A percentile compares a stretch with the other conserved stretches of the same genome.
Conservation (phyloP, 2,329 filamentous ascomycete genomes). For the Penicillium sp. region DNA sequence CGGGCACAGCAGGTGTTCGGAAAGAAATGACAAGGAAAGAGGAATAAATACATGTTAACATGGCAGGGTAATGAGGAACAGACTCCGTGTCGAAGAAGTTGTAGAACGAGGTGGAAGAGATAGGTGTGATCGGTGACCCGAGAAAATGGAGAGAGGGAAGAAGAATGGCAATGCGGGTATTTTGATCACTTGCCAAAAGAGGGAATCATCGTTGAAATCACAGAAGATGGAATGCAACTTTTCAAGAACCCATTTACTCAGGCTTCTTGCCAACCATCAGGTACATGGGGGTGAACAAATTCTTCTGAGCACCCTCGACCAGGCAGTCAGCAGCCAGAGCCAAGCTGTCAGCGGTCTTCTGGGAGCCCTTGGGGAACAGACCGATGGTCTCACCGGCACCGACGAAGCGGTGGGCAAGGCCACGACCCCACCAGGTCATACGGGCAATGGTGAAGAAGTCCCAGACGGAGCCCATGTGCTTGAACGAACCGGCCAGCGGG, state of each 20-base stretch:
- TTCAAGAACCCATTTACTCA: slow-evolving; percentile 34
- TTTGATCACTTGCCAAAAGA: slow-evolving; percentile 1
- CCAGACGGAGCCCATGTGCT: slow-evolving; percentile 76
- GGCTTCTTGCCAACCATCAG: slow-evolving; percentile 94
- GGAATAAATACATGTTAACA: slow-evolving; percentile 16
- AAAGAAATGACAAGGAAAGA: slow-evolving; percentile 16
- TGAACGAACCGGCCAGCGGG: slow-evolving; percentile 82
- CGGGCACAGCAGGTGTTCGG: slow-evolving; percentile 11
- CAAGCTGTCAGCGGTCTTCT: slow-evolving; percentile 92
- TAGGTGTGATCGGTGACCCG: not conserved
- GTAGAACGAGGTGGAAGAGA: slow-evolving; percentile 9
- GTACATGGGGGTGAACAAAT: slow-evolving; percentile 99
- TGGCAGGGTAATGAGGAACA: slow-evolving; percentile 1
- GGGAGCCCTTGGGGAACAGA: slow-evolving; percentile 78
- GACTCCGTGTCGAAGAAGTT: slow-evolving; percentile 18
- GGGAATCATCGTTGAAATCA: slow-evolving; percentile 4
- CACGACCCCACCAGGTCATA: slow-evolving; percentile 84
- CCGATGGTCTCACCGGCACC: slow-evolving; percentile 74
- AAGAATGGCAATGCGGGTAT: not conserved
- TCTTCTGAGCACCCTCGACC: slow-evolving; percentile 81
- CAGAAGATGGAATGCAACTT: slow-evolving; percentile 8
- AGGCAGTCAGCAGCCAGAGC: slow-evolving; percentile 80
- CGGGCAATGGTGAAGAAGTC: slow-evolving; percentile 83
- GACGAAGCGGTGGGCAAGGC: slow-evolving; percentile 74
- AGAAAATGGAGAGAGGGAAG: not conserved